Evolutionary conservation across 176 grass and related monocot species (phyloP).

Genomic region (Avena sativa): DNA sequence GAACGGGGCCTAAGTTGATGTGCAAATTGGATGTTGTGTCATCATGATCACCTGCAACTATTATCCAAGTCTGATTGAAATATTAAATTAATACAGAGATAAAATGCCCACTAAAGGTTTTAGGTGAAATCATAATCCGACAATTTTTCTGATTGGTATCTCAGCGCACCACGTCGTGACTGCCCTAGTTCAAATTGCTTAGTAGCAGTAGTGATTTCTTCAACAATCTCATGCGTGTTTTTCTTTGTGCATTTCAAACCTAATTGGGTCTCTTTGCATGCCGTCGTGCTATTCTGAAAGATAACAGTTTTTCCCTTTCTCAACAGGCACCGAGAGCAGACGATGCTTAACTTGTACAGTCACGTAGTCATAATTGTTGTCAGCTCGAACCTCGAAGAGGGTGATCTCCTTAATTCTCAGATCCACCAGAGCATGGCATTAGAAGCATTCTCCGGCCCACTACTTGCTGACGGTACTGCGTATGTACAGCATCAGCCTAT

Average conservation of each 20-base stretch:
- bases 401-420: conserved; percentile 51
- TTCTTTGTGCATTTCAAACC: neutral
- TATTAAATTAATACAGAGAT: neutral
- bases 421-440: conserved; percentile 65
- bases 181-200: neutral
- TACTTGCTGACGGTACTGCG: conserved; percentile 3
- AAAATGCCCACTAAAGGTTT: neutral
- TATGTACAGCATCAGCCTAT: conserved; percentile 52
- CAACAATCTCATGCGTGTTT: neutral
- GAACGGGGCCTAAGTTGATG: neutral
- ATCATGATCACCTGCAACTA: neutral
- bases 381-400: conserved; percentile 58
- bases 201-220: neutral
- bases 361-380: conserved; percentile 37
- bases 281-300: neutral
- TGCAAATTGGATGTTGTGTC: neutral
- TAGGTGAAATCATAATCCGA: neutral
- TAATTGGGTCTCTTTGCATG: neutral
- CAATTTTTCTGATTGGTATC: neutral
- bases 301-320: conserved; percentile 9
- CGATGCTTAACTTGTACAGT: conserved; percentile 43
- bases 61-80: neutral
- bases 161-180: neutral
- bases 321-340: conserved; percentile 37
- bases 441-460: conserved; percentile 27